phyloP scores from a whole-genome alignment of 225 moss, liverwort and hornwort species.

The Pleurozium schreberi region DNA sequence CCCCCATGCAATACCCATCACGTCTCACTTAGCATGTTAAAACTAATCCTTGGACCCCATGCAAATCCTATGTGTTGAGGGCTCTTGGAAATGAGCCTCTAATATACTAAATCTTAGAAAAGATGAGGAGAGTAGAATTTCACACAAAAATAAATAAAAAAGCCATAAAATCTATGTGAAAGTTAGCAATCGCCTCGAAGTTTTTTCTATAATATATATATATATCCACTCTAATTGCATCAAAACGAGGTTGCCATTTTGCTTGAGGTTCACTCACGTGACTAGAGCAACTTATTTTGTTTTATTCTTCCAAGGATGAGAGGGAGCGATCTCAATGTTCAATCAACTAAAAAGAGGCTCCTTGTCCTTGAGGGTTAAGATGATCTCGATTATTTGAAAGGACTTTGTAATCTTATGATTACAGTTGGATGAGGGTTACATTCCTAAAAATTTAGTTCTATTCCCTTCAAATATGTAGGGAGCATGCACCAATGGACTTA shows the following conservation, averaged over 20 bases:
- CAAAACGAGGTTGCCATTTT: not conserved
- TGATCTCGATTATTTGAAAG: not conserved
- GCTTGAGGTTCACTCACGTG: not conserved
- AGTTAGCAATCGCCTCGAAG: too few species aligned
- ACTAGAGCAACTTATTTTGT: not conserved
- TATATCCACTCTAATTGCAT: not conserved
- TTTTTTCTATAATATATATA: not conserved
- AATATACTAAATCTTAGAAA: too few species aligned
- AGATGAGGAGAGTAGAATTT: too few species aligned
- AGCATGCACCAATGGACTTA: slow-evolving; percentile 86
- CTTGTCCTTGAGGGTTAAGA: not conserved
- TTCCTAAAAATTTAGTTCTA: not conserved
- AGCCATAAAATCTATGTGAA: too few species aligned
- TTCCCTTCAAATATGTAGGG: slow-evolving; percentile 18
- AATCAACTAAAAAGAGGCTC: not conserved
- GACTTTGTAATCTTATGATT: not conserved
- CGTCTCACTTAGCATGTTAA: too few species aligned
- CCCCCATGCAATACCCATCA: too few species aligned
- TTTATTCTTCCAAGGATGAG: not conserved
- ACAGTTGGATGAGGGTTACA: not conserved
- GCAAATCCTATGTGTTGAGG: too few species aligned
- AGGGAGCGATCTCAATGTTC: not conserved
- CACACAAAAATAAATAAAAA: too few species aligned
- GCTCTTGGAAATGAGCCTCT: too few species aligned
- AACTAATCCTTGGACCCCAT: too few species aligned